Evolutionary conservation across 768 basidiomycete genomes (phyloP).

Genomic region (Sistotremastrum niveocremeum): DNA sequence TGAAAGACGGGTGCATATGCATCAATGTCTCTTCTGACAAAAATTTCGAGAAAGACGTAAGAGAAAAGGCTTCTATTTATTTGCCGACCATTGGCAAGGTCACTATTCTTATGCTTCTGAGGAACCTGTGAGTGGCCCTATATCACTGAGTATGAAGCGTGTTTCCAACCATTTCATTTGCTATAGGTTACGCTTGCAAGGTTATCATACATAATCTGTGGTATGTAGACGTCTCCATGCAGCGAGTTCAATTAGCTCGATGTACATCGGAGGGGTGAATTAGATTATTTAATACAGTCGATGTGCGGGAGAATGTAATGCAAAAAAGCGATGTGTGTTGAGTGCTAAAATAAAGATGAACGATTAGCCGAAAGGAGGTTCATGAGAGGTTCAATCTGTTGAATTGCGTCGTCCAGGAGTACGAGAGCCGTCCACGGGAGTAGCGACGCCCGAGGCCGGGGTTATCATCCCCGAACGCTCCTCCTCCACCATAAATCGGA

Average conservation of each 20-base stretch:
- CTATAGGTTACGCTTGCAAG: slow-evolving; percentile 1
- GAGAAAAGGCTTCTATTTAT: slow-evolving; percentile 91
- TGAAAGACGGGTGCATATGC: slow-evolving; percentile 91
- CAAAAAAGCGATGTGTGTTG: not conserved
- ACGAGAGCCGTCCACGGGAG: slow-evolving; percentile 46
- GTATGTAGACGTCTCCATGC: too few species aligned
- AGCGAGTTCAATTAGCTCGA: not conserved
- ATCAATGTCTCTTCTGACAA: slow-evolving; percentile 90
- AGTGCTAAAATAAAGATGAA: slow-evolving; percentile 3
- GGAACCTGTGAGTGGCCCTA: slow-evolving; percentile 62
- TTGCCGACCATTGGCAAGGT: slow-evolving; percentile 96
- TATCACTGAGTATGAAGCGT: not conserved
- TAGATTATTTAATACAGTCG: not conserved
- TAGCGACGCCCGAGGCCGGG: slow-evolving; percentile 43
- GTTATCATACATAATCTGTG: not conserved
- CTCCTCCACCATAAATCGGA: slow-evolving; percentile 60
- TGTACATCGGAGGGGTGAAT: not conserved
- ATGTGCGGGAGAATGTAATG: not conserved
- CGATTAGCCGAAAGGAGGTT: slow-evolving; percentile 29
- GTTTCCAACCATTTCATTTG: not conserved
- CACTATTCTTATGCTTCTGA: slow-evolving; percentile 93
- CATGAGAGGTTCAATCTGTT: slow-evolving; percentile 20
- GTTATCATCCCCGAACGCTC: slow-evolving; percentile 8
- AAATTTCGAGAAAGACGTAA: slow-evolving; percentile 89
- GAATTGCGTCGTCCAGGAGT: slow-evolving; percentile 15